Base-by-base conservation (phyloP, 2,329 filamentous ascomycete species). In the Penicillium aurantiogriseum region DNA sequence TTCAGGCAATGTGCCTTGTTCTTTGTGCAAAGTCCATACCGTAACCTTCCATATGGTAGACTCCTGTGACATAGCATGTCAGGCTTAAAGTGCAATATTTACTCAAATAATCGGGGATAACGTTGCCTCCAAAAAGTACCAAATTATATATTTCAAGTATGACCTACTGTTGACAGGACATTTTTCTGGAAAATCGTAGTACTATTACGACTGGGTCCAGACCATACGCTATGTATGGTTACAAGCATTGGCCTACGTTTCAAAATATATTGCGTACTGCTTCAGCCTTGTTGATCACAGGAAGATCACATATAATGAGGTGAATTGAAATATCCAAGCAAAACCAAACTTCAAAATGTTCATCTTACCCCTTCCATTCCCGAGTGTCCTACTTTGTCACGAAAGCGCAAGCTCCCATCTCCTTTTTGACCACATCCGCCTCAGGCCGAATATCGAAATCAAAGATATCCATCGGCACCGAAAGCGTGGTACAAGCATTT, bases 401-500 rank as follows among this genome's bases (percentile, higher is more conserved):
- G 71, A 85, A 89, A 1, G 89, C 90, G 73, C 90, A 94, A 40
- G 71, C 78, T 1, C 88, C 89, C 83, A 92, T 82, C 70, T 92
- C 86, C 56, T 80, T 73, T 77, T 85, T 85, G 69, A 83, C 78
- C 3, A 83, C 84, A 7, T 81, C 80, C 5, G 79, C 80, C 55
- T 82, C 81, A 0, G 91, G 90, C 46, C 86, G 84, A 64, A 96
- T 93, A 71, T 96, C 92, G 74, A 97, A 96, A 69, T 94, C 90
- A 68, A 97, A 97, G 52, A 97, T 95, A 76, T 96, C 92, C 81
- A 96, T 91, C 1, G 92, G 92, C 53, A 96, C 71, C 0, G 91
- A 92, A 58, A 96, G 79, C 0, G 92, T 96, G 4, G 92, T 96
- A 70, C 92, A 96, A 0, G 89, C 90, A 71, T 96, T 96, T 0